phyloP scores from a whole-genome alignment of 2,329 filamentous ascomycete species.

The Mycocentrospora acerina region DNA sequence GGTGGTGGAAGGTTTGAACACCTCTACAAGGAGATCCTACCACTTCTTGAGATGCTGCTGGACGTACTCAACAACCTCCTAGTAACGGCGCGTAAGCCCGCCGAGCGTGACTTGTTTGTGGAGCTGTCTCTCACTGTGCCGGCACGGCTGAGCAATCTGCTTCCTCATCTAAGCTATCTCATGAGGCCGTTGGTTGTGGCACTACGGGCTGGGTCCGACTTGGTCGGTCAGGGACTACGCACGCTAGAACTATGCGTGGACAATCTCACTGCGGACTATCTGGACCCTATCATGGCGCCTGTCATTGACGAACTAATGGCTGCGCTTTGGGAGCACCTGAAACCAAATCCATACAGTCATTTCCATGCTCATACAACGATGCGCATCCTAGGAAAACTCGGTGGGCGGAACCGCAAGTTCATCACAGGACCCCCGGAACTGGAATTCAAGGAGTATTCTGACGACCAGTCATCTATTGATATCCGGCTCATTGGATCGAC shows the following conservation, averaged over 20 bases:
- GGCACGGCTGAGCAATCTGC: constrained; percentile 85
- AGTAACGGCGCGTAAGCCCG: constrained; percentile 83
- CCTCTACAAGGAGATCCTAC: constrained; percentile 96
- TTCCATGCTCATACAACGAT: constrained; percentile 98
- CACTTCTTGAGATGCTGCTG: constrained; percentile 92
- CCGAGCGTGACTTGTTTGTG: constrained; percentile 93
- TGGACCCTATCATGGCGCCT: constrained; percentile 98
- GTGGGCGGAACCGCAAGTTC: constrained; percentile 92
- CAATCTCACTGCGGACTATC: constrained; percentile 94
- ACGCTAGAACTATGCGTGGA: constrained; percentile 97
- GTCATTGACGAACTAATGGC: constrained; percentile 99
- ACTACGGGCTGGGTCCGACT: constrained; percentile 82
- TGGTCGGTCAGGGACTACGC: constrained; percentile 89
- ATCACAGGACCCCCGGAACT: constrained; percentile 87
- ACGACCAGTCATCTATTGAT: constrained; percentile 86
- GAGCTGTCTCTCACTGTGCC: constrained; percentile 96
- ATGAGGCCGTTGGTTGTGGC: constrained; percentile 98
- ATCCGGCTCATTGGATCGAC: constrained; percentile 86
- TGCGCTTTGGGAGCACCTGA: constrained; percentile 91
- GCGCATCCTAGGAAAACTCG: constrained; percentile 93
- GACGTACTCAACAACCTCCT: constrained; percentile 96
- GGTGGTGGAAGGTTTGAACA: constrained; percentile 97
- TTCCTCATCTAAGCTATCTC: constrained; percentile 92
- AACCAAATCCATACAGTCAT: constrained; percentile 91
- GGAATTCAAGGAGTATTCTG: constrained; percentile 78